phyloP scores from a whole-genome alignment of 768 basidiomycete genomes.

The Boletellus sp. region DNA sequence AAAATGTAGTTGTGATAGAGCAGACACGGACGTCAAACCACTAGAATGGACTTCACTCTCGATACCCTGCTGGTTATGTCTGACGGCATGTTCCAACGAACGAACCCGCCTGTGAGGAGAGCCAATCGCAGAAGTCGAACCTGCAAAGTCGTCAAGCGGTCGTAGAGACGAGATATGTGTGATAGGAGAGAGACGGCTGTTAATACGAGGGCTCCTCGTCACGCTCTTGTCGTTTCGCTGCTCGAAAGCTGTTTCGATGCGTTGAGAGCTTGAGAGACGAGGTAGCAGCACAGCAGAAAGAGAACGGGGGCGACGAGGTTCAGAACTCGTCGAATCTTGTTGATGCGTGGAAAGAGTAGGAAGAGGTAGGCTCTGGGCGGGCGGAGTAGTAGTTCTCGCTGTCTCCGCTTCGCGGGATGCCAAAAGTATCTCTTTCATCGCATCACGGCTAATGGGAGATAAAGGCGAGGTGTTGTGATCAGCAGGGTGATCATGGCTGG shows the following conservation, averaged over 20 bases:
- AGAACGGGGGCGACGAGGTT: neutral
- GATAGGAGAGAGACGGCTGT: conserved; percentile 17
- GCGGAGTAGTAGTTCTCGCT: neutral
- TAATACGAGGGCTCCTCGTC: neutral
- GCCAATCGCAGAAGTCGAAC: neutral
- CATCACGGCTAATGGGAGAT: conserved; percentile 16
- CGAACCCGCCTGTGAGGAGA: neutral
- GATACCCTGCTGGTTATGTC: neutral
- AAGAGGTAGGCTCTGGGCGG: neutral
- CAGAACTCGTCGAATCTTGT: neutral
- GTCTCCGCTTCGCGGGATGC: neutral
- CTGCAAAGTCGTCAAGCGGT: conserved; percentile 2
- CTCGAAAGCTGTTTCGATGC: conserved; percentile 1
- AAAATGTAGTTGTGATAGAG: neutral
- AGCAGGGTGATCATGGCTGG: neutral
- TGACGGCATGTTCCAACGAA: neutral
- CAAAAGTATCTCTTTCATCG: conserved; percentile 15
- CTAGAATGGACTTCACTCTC: conserved; percentile 1
- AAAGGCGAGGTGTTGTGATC: conserved; percentile 12
- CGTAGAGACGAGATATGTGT: conserved; percentile 9
- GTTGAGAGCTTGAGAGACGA: conserved; percentile 1
- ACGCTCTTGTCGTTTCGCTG: neutral
- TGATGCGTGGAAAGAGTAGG: neutral
- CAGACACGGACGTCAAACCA: conserved; percentile 9
- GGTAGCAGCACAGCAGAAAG: neutral